A percentile compares a stretch with the other conserved stretches of the same genome.
phyloP scores from a whole-genome alignment of 2,329 filamentous ascomycete species.

The Sporothrix globosa region DNA sequence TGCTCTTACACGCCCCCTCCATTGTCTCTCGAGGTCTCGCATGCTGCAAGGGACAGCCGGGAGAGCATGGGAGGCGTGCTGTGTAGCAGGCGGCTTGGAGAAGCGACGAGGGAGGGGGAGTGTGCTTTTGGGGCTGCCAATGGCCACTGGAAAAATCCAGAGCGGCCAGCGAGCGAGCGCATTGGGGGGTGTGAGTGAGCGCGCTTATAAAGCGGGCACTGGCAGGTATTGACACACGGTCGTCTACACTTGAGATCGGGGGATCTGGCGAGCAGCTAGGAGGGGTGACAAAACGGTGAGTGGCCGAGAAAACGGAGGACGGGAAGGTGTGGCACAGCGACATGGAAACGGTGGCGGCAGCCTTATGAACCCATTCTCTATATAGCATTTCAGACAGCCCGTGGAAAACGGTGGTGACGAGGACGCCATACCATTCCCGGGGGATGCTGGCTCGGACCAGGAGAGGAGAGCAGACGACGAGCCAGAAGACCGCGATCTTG shows the following conservation, averaged over 20 bases:
- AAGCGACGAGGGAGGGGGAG: constrained; percentile 35
- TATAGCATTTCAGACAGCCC: constrained; percentile 1
- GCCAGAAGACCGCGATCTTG: background rate
- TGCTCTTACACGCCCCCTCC: constrained; percentile 33
- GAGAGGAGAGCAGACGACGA: background rate
- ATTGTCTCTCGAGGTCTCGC: constrained; percentile 6
- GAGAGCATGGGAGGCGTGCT: constrained; percentile 5
- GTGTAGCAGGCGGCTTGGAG: constrained; percentile 18
- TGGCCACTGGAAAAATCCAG: background rate
- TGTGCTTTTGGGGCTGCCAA: constrained; percentile 31
- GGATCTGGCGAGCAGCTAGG: constrained; percentile 12
- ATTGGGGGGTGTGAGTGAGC: constrained; percentile 15
- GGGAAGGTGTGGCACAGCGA: background rate
- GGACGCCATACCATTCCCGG: background rate
- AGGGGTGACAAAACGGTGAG: constrained; percentile 32
- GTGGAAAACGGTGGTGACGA: constrained; percentile 9
- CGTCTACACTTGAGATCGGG: constrained; percentile 15
- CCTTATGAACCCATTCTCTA: background rate
- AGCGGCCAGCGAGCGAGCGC: background rate
- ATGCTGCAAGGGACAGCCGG: constrained; percentile 34
- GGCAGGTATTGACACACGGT: constrained; percentile 5
- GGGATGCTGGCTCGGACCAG: background rate
- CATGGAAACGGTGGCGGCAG: constrained; percentile 27
- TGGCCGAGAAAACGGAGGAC: constrained; percentile 20
- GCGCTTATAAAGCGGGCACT: constrained; percentile 31